These are phyloP conservation scores for Glaciozyma martinii DNA, from an alignment of 768 basidiomycete species.

Conservation along the genomic window DNA sequence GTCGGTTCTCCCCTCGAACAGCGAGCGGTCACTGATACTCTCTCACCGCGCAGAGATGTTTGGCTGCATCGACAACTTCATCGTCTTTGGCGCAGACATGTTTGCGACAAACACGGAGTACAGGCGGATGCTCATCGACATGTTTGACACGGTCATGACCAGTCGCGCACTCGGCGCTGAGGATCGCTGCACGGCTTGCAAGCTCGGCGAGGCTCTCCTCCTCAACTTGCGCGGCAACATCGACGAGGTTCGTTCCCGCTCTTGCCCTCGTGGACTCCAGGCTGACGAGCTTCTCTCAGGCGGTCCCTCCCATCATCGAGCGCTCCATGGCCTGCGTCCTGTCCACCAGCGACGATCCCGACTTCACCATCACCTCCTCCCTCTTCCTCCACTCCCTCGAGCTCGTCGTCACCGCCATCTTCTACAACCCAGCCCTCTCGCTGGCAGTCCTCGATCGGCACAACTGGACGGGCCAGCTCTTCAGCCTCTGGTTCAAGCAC, in stretches of 20 bases:
- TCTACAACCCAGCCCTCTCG: conserved; percentile 72
- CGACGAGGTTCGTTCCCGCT: conserved; percentile 55
- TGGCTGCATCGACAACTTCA: conserved; percentile 76
- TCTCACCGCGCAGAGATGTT: conserved; percentile 58
- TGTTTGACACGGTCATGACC: conserved; percentile 65
- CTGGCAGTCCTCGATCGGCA: conserved; percentile 63
- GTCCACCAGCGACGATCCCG: conserved; percentile 22
- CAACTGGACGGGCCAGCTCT: conserved; percentile 64
- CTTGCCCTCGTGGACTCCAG: background rate
- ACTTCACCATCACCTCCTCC: conserved; percentile 50
- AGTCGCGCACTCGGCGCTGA: conserved; percentile 67
- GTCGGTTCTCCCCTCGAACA: conserved; percentile 15
- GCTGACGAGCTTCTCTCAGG: conserved; percentile 40
- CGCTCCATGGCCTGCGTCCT: conserved; percentile 56
- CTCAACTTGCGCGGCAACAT: conserved; percentile 67
- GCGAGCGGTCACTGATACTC: background rate
- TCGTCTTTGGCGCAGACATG: conserved; percentile 68
- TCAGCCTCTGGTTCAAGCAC: conserved; percentile 70
- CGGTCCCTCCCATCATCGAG: conserved; percentile 56
- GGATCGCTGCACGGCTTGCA: conserved; percentile 74
- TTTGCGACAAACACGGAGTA: conserved; percentile 68
- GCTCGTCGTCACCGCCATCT: conserved; percentile 68
- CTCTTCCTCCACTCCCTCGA: conserved; percentile 71
- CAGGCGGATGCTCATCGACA: conserved; percentile 68
- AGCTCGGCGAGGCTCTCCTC: conserved; percentile 70